phyloP scores from a whole-genome alignment of 2,329 filamentous ascomycete genomes.

The Talaromyces albobiverticillius region DNA sequence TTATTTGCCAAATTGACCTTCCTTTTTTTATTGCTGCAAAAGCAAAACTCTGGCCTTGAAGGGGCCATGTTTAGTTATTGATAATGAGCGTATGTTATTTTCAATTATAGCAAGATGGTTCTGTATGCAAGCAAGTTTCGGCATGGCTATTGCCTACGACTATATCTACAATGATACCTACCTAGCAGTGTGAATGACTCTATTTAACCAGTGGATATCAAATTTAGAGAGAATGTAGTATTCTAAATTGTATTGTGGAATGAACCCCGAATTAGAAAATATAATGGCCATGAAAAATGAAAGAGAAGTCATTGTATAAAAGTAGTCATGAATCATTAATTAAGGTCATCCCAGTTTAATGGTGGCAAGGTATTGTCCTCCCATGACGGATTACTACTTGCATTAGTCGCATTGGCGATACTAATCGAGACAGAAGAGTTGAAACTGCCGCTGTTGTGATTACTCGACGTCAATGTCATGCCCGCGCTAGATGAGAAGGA shows the following conservation, averaged over 20 bases:
- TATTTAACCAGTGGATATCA: no score
- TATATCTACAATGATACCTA: background rate
- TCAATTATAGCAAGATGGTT: background rate
- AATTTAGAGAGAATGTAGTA: no score
- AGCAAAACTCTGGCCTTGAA: background rate
- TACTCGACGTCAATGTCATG: background rate
- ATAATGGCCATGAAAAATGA: background rate
- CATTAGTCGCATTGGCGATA: background rate
- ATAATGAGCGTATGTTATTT: background rate
- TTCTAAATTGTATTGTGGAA: no score
- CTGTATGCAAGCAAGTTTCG: background rate
- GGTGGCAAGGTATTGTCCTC: conserved; percentile 40
- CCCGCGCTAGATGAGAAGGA: conserved; percentile 3
- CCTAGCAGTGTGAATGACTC: no score
- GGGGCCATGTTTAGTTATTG: background rate
- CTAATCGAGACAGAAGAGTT: conserved; percentile 7
- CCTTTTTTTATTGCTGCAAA: background rate
- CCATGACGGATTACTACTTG: conserved; percentile 23
- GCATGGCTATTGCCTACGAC: background rate
- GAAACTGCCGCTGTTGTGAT: conserved; percentile 1
- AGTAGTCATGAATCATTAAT: background rate
- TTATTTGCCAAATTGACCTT: background rate
- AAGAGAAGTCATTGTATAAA: background rate
- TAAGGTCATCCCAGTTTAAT: conserved; percentile 39
- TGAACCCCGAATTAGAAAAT: background rate